Percentiles rank a stretch among this genome's conserved stretches.
Evolutionary conservation across 352 stramenopile genomes (phyloP).

Genomic region (Phytophthora aleatoria): DNA sequence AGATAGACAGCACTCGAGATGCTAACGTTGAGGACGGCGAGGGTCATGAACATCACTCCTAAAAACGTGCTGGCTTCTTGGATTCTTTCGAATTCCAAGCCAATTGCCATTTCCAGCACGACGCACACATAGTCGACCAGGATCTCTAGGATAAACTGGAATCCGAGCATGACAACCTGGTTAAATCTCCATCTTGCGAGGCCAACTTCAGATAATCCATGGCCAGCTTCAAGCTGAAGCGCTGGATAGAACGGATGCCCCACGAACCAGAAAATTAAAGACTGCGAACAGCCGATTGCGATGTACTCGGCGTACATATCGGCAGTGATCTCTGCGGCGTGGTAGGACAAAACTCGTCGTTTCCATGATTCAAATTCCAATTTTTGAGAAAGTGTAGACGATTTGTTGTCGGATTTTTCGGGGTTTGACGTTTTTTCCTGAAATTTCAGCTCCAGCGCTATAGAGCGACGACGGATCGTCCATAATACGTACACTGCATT

Average conservation of each 20-base stretch:
- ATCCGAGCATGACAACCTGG: constrained; percentile 18
- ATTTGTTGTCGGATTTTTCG: neutral
- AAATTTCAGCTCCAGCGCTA: constrained; percentile 6
- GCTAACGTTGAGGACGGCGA: constrained; percentile 36
- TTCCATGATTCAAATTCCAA: constrained; percentile 36
- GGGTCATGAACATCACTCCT: constrained; percentile 26
- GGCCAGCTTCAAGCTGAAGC: constrained; percentile 1
- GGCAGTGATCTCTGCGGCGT: constrained; percentile 45
- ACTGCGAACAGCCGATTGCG: constrained; percentile 50
- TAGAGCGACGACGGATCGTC: constrained; percentile 15
- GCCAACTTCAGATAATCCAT: neutral
- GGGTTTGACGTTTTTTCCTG: neutral
- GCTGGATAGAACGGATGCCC: constrained; percentile 34
- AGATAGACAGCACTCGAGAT: constrained; percentile 36
- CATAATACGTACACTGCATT: constrained; percentile 29
- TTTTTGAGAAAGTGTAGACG: neutral
- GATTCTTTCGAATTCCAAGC: constrained; percentile 32
- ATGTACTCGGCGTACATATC: constrained; percentile 65
- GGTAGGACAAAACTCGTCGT: constrained; percentile 28
- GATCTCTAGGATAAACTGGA: constrained; percentile 32
- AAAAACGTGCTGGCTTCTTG: constrained; percentile 32
- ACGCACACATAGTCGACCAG: constrained; percentile 38
- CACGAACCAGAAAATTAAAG: constrained; percentile 43
- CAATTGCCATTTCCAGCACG: constrained; percentile 34
- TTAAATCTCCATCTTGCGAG: constrained; percentile 13